Evolutionary conservation across 208 protist species (phyloP).

Genomic region (Acanthamoeba quina): DNA sequence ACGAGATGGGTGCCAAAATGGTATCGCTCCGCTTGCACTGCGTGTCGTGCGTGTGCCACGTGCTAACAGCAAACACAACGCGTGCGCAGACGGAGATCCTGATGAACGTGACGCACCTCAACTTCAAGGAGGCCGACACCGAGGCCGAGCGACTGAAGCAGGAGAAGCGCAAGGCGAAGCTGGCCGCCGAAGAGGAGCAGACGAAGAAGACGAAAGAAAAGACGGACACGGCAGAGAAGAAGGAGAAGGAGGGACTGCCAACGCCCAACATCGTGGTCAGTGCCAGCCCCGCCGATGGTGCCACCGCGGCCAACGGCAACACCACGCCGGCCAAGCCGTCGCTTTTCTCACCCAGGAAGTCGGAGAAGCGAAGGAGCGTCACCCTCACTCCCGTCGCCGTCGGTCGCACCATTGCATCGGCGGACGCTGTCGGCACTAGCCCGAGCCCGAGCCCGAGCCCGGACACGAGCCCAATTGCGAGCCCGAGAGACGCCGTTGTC

Average conservation of each 20-base stretch:
- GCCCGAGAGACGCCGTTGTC: no score
- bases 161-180: neutral
- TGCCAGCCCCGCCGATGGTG: neutral
- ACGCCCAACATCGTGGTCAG: neutral
- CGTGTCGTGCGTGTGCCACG: neutral
- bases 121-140: neutral
- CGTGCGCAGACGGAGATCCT: neutral
- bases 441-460: neutral
- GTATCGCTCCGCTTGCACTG: neutral
- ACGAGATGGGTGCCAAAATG: constrained; percentile 31
- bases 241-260: neutral
- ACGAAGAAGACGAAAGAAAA: neutral
- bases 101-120: constrained; percentile 38
- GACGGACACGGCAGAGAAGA: neutral
- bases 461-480: no score
- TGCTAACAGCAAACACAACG: neutral
- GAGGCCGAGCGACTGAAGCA: neutral
- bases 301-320: neutral
- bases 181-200: neutral
- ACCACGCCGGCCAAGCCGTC: neutral
- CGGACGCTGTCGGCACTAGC: neutral
- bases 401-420: neutral
- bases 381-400: neutral
- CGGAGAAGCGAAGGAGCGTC: neutral
- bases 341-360: neutral